Evolutionary conservation across 768 basidiomycete species (phyloP).

Genomic region (Russula griseocarnosa): DNA sequence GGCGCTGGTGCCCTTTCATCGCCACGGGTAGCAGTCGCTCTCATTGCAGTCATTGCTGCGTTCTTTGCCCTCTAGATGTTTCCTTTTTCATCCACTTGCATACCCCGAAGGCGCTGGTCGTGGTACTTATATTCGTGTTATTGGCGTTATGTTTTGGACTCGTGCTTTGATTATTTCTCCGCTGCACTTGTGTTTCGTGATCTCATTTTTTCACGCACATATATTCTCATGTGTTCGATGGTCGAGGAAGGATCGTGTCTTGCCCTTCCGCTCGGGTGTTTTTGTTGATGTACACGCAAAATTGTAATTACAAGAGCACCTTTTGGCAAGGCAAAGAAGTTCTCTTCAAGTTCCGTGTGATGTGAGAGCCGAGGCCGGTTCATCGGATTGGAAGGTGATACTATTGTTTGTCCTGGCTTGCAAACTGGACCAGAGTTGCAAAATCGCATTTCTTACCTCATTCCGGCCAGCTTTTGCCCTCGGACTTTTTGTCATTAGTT

Average conservation of each 20-base stretch:
- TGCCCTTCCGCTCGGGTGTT: not conserved
- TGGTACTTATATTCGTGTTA: slow-evolving; percentile 17
- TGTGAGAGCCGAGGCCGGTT: not conserved
- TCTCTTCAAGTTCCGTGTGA: not conserved
- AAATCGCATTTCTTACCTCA: too few species aligned
- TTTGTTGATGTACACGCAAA: not conserved
- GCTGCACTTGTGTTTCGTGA: slow-evolving; percentile 23
- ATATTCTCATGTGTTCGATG: not conserved
- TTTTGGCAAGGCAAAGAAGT: not conserved
- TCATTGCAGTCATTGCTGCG: slow-evolving; percentile 48
- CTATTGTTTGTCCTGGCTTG: too few species aligned
- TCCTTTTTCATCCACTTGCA: not conserved
- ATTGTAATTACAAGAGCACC: not conserved
- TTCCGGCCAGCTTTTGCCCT: too few species aligned
- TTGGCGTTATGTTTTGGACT: slow-evolving; percentile 21
- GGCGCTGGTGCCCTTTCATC: slow-evolving; percentile 48
- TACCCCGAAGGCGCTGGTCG: slow-evolving; percentile 13
- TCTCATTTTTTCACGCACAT: slow-evolving; percentile 9
- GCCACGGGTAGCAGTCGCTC: slow-evolving; percentile 47
- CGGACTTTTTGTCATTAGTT: too few species aligned
- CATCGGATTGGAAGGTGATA: too few species aligned
- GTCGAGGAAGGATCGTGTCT: slow-evolving; percentile 21
- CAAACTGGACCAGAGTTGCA: too few species aligned
- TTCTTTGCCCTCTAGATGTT: slow-evolving; percentile 41
- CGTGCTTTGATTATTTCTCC: slow-evolving; percentile 8